phyloP scores from a whole-genome alignment of 2,329 filamentous ascomycete genomes.

The Bertia moriformis region DNA sequence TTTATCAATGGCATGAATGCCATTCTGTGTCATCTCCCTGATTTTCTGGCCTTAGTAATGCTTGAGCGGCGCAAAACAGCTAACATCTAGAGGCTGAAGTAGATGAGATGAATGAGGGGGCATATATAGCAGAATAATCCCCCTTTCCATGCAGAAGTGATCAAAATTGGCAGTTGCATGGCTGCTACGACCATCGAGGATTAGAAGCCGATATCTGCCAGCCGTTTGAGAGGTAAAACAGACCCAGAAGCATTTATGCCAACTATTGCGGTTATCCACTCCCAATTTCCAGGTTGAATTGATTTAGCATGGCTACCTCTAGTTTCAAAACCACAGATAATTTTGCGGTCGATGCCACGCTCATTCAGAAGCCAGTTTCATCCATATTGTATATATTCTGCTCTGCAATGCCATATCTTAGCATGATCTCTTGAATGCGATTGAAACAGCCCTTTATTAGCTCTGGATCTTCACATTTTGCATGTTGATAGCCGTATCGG shows the following conservation, averaged over 20 bases:
- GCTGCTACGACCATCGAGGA: no score
- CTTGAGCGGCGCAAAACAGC: no score
- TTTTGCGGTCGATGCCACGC: neutral
- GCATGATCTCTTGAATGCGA: neutral
- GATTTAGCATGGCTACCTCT: neutral
- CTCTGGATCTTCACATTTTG: slow-evolving; percentile 1
- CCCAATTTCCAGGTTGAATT: neutral
- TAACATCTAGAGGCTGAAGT: no score
- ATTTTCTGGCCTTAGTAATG: no score
- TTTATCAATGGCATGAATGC: no score
- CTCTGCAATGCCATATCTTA: neutral
- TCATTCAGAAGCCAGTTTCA: neutral
- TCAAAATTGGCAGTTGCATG: no score
- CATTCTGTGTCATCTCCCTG: no score
- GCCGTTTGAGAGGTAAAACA: neutral
- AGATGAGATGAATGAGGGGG: no score
- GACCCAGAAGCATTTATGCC: neutral
- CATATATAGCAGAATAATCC: no score
- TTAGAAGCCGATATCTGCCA: neutral
- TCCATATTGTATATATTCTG: neutral
- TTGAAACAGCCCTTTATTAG: neutral
- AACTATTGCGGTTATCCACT: neutral
- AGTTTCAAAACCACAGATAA: neutral
- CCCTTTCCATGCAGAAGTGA: no score
- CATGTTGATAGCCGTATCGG: neutral